Conservation (phyloP, 352 stramenopile species). For the Phytopythium montanum region DNA sequence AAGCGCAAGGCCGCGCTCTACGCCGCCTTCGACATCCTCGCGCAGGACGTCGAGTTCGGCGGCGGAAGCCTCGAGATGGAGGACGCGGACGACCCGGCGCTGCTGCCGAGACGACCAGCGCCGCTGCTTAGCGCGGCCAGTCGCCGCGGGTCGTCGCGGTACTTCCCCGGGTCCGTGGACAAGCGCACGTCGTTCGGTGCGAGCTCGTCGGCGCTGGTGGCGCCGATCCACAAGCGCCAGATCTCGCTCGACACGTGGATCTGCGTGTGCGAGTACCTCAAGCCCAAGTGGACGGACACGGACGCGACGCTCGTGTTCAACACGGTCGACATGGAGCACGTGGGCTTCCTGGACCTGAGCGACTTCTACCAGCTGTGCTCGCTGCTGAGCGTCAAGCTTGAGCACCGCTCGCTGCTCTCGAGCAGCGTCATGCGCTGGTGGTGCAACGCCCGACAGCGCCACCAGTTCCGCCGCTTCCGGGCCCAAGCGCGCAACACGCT, state of each 20-base stretch:
- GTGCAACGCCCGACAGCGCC: slow-evolving; percentile 37
- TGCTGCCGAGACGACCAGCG: slow-evolving; percentile 8
- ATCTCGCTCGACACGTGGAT: slow-evolving; percentile 78
- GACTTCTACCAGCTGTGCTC: slow-evolving; percentile 82
- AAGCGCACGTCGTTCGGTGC: slow-evolving; percentile 41
- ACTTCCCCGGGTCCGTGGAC: slow-evolving; percentile 41
- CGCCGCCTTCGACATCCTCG: slow-evolving; percentile 75
- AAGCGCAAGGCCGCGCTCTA: slow-evolving; percentile 79
- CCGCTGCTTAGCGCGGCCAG: slow-evolving; percentile 34
- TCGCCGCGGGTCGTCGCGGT: slow-evolving; percentile 59
- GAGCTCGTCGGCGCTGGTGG: slow-evolving; percentile 28
- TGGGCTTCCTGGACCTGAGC: slow-evolving; percentile 53
- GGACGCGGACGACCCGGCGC: slow-evolving; percentile 18
- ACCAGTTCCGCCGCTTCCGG: slow-evolving; percentile 51
- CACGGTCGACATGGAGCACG: slow-evolving; percentile 65
- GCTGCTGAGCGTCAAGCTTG: slow-evolving; percentile 66
- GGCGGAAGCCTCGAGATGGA: slow-evolving; percentile 2
- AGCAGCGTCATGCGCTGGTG: slow-evolving; percentile 40
- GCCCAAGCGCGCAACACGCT: slow-evolving; percentile 46
- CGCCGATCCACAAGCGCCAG: slow-evolving; percentile 39
- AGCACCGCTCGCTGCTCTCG: slow-evolving; percentile 41
- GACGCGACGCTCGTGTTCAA: slow-evolving; percentile 79
- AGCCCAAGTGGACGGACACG: slow-evolving; percentile 68
- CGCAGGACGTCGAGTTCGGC: slow-evolving; percentile 46
- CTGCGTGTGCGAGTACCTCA: slow-evolving; percentile 62